Percentiles rank a stretch among this genome's conserved stretches.
Conservation (phyloP, 1,284 basidiomycete genomes). For the Butyriboletus appendiculatus region DNA sequence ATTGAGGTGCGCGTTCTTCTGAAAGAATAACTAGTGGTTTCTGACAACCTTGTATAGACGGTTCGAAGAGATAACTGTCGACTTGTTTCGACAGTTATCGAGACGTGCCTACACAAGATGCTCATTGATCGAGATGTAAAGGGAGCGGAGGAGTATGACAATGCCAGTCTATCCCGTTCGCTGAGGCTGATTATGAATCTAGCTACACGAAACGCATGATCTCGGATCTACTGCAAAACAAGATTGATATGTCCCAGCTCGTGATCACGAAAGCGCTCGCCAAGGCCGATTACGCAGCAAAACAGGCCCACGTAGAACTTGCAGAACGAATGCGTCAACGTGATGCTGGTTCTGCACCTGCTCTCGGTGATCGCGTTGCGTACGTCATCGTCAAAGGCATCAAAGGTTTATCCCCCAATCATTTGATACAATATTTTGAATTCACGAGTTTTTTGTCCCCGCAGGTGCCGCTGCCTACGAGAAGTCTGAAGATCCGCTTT, state of each 20-base stretch:
- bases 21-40: background rate
- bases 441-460: background rate
- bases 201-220: constrained; percentile 94
- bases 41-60: constrained; percentile 57
- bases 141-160: constrained; percentile 82
- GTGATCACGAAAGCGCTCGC: constrained; percentile 96
- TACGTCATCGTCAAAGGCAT: constrained; percentile 97
- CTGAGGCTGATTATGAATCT: constrained; percentile 10
- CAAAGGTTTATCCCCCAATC: constrained; percentile 58
- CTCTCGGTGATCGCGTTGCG: constrained; percentile 93
- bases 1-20: constrained; percentile 72
- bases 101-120: constrained; percentile 96
- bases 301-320: constrained; percentile 94
- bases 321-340: constrained; percentile 94
- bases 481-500: constrained; percentile 95
- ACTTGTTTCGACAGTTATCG: constrained; percentile 93
- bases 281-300: constrained; percentile 86
- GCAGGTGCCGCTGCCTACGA: constrained; percentile 95
- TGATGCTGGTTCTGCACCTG: constrained; percentile 93
- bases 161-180: constrained; percentile 1
- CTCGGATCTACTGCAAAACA: constrained; percentile 92
- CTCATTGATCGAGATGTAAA: constrained; percentile 92
- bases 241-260: constrained; percentile 95
- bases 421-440: background rate
- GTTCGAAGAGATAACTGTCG: constrained; percentile 96